A percentile compares a stretch with the other conserved stretches of the same genome.
phyloP scores from a whole-genome alignment of 768 basidiomycete species.

The Trametes punicea region DNA sequence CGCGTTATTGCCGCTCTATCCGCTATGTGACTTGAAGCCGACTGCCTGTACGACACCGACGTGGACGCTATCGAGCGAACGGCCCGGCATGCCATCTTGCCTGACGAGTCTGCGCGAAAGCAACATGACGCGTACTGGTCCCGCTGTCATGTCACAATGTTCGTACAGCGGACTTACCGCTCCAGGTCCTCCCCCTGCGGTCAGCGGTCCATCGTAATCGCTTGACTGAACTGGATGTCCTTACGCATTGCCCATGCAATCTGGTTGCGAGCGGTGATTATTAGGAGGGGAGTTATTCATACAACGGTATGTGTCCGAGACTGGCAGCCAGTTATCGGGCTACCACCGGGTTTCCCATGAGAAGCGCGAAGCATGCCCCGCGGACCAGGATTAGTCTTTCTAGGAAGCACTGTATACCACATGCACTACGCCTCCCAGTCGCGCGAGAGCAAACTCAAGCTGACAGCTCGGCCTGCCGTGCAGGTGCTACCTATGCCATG shows the following conservation, averaged over 20 bases:
- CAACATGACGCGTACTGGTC: background rate
- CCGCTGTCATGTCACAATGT: too few species aligned
- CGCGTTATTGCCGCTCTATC: background rate
- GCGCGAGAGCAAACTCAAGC: too few species aligned
- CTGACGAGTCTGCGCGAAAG: background rate
- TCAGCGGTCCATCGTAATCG: too few species aligned
- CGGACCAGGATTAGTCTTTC: conserved; percentile 16
- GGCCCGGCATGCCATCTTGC: background rate
- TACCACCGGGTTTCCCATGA: background rate
- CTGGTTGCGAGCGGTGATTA: too few species aligned
- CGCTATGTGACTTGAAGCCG: background rate
- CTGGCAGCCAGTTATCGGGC: too few species aligned
- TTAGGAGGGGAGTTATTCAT: too few species aligned
- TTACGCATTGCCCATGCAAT: background rate
- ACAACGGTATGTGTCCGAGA: too few species aligned
- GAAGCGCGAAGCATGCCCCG: conserved; percentile 12
- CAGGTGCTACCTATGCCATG: background rate
- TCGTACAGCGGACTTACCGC: too few species aligned
- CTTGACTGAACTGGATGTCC: too few species aligned
- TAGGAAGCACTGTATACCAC: conserved; percentile 5
- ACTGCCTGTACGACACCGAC: background rate
- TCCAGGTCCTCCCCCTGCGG: too few species aligned
- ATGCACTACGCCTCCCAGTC: background rate
- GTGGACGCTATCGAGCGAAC: background rate
- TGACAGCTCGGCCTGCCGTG: background rate